Evolutionary conservation across 78 protist species (phyloP).

Genomic region (Planoprotostelium fungivorum): DNA sequence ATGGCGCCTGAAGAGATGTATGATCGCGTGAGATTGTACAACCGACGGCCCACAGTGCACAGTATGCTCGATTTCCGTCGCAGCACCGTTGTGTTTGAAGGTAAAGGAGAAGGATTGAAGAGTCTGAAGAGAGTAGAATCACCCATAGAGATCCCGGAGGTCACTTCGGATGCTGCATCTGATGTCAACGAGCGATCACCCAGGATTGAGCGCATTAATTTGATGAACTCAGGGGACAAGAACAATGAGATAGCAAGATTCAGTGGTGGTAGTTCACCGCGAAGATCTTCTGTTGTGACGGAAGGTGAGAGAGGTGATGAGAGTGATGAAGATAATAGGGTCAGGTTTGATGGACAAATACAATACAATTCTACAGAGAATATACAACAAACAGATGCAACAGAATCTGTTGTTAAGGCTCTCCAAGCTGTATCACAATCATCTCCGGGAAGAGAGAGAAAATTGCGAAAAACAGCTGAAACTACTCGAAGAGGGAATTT

Average conservation of each 20-base stretch:
- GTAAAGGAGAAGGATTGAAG: not conserved
- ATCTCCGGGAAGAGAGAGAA: not conserved
- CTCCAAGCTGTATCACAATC: not conserved
- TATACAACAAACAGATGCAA: not conserved
- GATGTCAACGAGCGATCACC: not conserved
- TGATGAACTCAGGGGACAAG: not conserved
- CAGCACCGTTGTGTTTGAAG: not conserved
- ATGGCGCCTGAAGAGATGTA: not conserved
- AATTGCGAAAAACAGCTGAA: not conserved
- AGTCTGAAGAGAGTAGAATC: not conserved
- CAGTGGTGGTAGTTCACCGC: not conserved
- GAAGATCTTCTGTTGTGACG: not conserved
- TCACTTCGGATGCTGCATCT: not conserved
- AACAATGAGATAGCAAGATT: not conserved
- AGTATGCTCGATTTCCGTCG: not conserved
- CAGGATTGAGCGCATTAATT: not conserved
- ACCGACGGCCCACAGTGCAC: not conserved
- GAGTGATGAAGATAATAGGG: not conserved
- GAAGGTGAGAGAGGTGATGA: not conserved
- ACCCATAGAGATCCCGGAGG: not conserved
- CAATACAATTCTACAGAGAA: not conserved
- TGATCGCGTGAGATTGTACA: not conserved
- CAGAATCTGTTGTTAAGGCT: not conserved
- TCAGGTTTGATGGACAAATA: not conserved
- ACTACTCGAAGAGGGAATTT: not conserved